Conservation (phyloP, 2,329 filamentous ascomycete genomes). For the Allantophomopsis cytisporea region DNA sequence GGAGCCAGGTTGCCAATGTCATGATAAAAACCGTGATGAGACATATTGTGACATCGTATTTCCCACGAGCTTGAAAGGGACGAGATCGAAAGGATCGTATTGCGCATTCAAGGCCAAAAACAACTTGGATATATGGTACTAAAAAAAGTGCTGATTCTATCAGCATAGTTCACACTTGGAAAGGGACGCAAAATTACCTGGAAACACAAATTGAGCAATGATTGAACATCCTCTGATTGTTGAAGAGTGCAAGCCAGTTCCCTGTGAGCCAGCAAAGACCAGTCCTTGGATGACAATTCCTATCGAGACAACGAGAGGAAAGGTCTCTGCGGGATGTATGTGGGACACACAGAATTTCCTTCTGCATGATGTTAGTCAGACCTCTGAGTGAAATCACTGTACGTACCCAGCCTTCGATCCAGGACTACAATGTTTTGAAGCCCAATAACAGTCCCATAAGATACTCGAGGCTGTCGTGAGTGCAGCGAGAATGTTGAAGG, state of each 20-base stretch:
- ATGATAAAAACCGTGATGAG: constrained; percentile 34
- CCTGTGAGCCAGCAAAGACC: constrained; percentile 41
- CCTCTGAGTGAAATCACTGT: constrained; percentile 7
- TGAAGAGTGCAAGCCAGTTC: constrained; percentile 35
- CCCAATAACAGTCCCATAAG: constrained; percentile 31
- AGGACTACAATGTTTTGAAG: constrained; percentile 17
- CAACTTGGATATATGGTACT: constrained; percentile 48
- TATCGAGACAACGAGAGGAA: constrained; percentile 42
- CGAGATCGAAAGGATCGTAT: constrained; percentile 37
- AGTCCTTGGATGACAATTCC: constrained; percentile 44
- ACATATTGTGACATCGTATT: constrained; percentile 46
- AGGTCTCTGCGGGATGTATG: constrained; percentile 21
- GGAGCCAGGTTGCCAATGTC: constrained; percentile 40
- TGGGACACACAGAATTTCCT: constrained; percentile 18
- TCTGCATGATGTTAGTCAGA: background rate
- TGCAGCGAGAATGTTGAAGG: constrained; percentile 46
- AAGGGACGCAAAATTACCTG: constrained; percentile 29
- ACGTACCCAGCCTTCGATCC: constrained; percentile 26
- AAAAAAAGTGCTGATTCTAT: constrained; percentile 47
- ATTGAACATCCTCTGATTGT: constrained; percentile 36
- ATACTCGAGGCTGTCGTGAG: constrained; percentile 42
- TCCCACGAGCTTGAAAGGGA: constrained; percentile 43
- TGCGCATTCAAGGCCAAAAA: constrained; percentile 50
- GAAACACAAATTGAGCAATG: constrained; percentile 44
- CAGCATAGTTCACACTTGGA: constrained; percentile 5